Conservation (phyloP, 225 moss, liverwort and hornwort species). For the Climacium dendroides region DNA sequence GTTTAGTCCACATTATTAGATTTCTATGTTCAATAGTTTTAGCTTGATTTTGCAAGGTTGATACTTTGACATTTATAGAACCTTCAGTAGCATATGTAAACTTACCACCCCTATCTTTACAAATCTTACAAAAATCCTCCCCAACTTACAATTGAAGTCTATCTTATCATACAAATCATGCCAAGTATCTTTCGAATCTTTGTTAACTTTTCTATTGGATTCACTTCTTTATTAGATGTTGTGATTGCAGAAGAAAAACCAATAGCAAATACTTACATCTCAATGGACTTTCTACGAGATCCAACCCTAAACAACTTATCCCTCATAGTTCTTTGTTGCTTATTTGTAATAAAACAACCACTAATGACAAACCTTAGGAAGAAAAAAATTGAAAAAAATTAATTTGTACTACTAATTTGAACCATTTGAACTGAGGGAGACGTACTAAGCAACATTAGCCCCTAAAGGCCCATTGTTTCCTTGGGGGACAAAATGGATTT, state of each 20-base stretch:
- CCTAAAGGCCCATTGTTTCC: no score
- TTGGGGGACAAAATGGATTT: no score
- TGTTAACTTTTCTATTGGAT: not conserved
- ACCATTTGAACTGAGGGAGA: no score
- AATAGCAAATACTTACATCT: not conserved
- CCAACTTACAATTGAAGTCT: not conserved
- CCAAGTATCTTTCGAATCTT: not conserved
- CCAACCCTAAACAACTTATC: not conserved
- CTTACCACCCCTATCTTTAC: not conserved
- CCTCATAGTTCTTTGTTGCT: accelerated
- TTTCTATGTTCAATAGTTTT: not conserved
- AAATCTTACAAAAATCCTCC: not conserved
- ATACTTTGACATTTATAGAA: not conserved
- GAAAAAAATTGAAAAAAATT: not conserved
- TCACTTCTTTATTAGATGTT: not conserved
- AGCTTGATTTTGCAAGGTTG: not conserved
- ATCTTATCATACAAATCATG: not conserved
- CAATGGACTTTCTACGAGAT: accelerated
- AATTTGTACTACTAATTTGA: no score
- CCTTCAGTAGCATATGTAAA: no score
- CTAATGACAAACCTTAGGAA: not conserved
- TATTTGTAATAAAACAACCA: not conserved
- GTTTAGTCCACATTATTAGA: not conserved
- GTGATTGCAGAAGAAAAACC: not conserved
- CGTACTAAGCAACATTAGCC: no score